Conservation (phyloP, 1,284 basidiomycete genomes). For the Marasmius fiardii region DNA sequence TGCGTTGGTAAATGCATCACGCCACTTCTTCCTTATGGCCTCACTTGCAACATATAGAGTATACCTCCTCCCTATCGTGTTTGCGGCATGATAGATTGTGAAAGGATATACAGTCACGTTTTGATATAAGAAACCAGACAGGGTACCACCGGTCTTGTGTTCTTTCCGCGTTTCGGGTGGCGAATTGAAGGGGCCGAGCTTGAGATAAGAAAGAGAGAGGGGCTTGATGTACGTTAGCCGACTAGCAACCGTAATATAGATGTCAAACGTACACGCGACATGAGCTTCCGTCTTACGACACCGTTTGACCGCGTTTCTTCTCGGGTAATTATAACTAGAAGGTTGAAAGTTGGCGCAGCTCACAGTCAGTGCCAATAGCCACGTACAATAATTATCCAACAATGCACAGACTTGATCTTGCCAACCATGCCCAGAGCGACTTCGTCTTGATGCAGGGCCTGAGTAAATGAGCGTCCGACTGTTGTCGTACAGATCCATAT, state of each 20-base stretch:
- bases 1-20: slow-evolving; percentile 54
- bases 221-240: slow-evolving; percentile 42
- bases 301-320: slow-evolving; percentile 53
- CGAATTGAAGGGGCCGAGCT: slow-evolving; percentile 57
- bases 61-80: slow-evolving; percentile 54
- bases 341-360: slow-evolving; percentile 35
- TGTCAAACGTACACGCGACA: slow-evolving; percentile 53
- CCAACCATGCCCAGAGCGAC: slow-evolving; percentile 44
- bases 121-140: slow-evolving; percentile 51
- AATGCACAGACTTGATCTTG: slow-evolving; percentile 62
- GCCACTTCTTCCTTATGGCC: slow-evolving; percentile 56
- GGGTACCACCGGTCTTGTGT: slow-evolving; percentile 53
- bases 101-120: slow-evolving; percentile 65
- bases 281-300: slow-evolving; percentile 46
- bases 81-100: slow-evolving; percentile 67
- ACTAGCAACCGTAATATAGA: not conserved
- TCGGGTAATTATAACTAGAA: slow-evolving; percentile 58
- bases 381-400: slow-evolving; percentile 74
- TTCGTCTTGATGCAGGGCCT: slow-evolving; percentile 50
- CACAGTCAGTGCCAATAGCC: not conserved
- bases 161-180: slow-evolving; percentile 60
- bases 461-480: slow-evolving; percentile 66
- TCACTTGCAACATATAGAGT: slow-evolving; percentile 68
- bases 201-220: slow-evolving; percentile 72
- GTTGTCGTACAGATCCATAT: slow-evolving; percentile 75